phyloP scores from a whole-genome alignment of 1,284 basidiomycete species.

The Mycena citricolor region DNA sequence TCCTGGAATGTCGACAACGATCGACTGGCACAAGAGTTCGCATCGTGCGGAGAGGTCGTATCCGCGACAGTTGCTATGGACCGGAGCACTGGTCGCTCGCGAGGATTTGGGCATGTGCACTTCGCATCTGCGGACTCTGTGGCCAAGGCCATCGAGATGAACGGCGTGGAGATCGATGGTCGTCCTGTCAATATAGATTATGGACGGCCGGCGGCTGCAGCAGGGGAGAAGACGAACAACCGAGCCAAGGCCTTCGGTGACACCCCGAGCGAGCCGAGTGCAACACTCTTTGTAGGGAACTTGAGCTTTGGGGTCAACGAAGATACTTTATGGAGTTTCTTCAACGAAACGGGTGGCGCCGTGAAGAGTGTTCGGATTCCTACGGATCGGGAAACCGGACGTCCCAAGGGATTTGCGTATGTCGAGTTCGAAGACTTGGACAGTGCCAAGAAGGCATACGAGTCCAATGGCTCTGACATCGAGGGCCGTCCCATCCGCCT shows the following conservation, averaged over 20 bases:
- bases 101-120: constrained; percentile 95
- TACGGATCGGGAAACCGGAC: constrained; percentile 90
- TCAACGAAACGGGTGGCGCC: constrained; percentile 76
- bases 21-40: constrained; percentile 91
- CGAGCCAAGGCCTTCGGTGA: constrained; percentile 81
- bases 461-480: constrained; percentile 75
- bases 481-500: constrained; percentile 83
- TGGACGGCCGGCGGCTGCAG: constrained; percentile 61
- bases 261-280: constrained; percentile 66
- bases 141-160: constrained; percentile 75
- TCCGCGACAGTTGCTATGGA: constrained; percentile 91
- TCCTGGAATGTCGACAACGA: constrained; percentile 99
- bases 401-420: constrained; percentile 96
- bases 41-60: constrained; percentile 84
- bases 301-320: constrained; percentile 82
- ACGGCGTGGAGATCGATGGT: constrained; percentile 90
- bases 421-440: constrained; percentile 89
- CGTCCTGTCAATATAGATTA: constrained; percentile 87
- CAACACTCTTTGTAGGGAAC: constrained; percentile 89
- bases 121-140: constrained; percentile 78
- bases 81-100: constrained; percentile 83
- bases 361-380: constrained; percentile 90
- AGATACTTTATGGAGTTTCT: constrained; percentile 89
- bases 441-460: constrained; percentile 81
- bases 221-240: constrained; percentile 58